These are phyloP conservation scores for Fusarium sublunatum DNA, from an alignment of 2,329 filamentous ascomycete species.

Conservation along the genomic window DNA sequence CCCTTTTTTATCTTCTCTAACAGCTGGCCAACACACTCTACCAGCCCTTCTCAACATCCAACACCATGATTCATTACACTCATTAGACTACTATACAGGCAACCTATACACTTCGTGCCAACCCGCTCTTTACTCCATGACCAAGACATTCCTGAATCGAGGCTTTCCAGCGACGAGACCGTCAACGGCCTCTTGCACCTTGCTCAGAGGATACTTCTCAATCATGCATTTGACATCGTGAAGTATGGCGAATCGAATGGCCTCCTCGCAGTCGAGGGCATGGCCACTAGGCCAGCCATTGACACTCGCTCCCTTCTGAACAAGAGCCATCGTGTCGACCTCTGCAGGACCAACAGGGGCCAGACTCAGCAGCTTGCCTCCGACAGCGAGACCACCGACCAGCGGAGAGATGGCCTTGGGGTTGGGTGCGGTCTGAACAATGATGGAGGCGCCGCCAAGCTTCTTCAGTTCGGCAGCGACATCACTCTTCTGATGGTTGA, in stretches of 20 bases:
- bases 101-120: background rate
- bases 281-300: constrained; percentile 73
- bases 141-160: constrained; percentile 59
- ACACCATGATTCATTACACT: background rate
- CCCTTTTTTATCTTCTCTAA: no score
- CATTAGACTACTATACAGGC: background rate
- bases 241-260: constrained; percentile 71
- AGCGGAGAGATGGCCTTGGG: constrained; percentile 65
- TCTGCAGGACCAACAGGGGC: constrained; percentile 61
- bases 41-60: background rate
- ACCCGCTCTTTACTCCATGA: constrained; percentile 28
- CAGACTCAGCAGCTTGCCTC: constrained; percentile 70
- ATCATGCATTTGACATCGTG: constrained; percentile 73
- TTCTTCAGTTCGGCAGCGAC: constrained; percentile 60
- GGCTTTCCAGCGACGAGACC: constrained; percentile 56
- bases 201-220: constrained; percentile 70
- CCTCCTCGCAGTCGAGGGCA: constrained; percentile 71
- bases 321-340: constrained; percentile 56
- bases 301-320: constrained; percentile 67
- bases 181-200: constrained; percentile 60
- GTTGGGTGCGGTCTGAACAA: constrained; percentile 73
- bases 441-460: constrained; percentile 70
- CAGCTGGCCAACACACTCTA: no score
- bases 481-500: constrained; percentile 64
- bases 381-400: constrained; percentile 62